Evolutionary conservation across 2,329 filamentous ascomycete species (phyloP), one percentile per base, ranked within the genome.

Genomic region (Ploettnerulaceae sp.): DNA sequence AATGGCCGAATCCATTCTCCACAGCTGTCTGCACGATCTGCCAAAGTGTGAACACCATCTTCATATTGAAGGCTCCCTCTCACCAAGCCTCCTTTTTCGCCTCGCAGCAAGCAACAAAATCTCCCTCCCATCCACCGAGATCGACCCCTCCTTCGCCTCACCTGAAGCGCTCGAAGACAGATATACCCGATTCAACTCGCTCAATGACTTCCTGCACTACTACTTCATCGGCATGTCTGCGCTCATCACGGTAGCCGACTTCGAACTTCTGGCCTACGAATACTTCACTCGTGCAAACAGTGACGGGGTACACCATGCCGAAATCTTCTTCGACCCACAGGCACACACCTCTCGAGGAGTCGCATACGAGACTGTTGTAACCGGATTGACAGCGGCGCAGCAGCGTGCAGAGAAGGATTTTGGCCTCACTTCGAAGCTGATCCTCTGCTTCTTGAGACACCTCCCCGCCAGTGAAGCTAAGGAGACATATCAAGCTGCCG

Each of bases 21-120:
- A 49, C 25, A 40, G 45, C 15, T 80, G 87, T 62, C 72, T 89
- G 28, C 66, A 69, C 41, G 73, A 74, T 24, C 75, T 90, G 22
- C 86, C 86, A 53, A 90, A 90, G 71, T 86, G 82, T 67, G 86
- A 91, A 64, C 86, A 89, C 61, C 86, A 90, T 67, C 76, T 90
- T 44, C 86, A 91, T 63, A 73, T 91, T 25, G 86, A 90, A 66
- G 86, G 86, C 45, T 82, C 83, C 9, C 73, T 91, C 28, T 80
- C 81, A 31, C 84, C 86, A 1, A 68, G 73, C 45, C 71, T 89
- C 29, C 77, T 89, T 52, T 90, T 89, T 69, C 61, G 71, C 22
- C 77, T 91, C 4, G 82, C 86, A 5, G 62, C 68, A 26, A 77
- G 77, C 59, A 89, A 91, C 71, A 70, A 70, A 45, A 76, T 89